Evolutionary conservation across 2,329 filamentous ascomycete species (phyloP).

Genomic region (Hypoxylon sp.): DNA sequence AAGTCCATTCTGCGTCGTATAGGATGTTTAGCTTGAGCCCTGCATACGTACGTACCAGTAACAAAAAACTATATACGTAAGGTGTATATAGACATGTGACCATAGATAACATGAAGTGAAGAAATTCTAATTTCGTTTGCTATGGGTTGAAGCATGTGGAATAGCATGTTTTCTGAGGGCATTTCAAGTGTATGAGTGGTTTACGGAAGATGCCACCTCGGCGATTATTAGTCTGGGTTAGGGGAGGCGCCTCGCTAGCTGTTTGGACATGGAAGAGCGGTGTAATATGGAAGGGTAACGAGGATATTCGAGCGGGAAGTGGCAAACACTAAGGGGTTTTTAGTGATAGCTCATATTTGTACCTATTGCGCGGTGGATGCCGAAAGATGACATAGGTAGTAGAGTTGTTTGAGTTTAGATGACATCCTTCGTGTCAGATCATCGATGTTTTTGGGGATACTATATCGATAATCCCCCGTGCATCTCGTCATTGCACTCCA

Average conservation of each 20-base stretch:
- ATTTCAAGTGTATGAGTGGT: neutral
- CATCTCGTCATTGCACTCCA: neutral
- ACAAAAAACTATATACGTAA: too few species aligned
- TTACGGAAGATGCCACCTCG: conserved; percentile 11
- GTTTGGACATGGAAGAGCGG: conserved; percentile 12
- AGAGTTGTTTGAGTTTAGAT: conserved; percentile 17
- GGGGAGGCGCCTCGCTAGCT: conserved; percentile 6
- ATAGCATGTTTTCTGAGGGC: neutral
- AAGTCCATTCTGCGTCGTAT: conserved; percentile 3
- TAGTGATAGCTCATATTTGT: conserved; percentile 14
- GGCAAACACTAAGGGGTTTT: conserved; percentile 7
- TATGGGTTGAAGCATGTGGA: neutral
- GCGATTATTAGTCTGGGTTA: conserved; percentile 24
- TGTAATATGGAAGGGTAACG: conserved; percentile 8
- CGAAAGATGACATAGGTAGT: neutral
- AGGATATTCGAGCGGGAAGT: neutral
- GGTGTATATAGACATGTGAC: conserved; percentile 20
- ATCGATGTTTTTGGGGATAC: neutral
- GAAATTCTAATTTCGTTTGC: neutral
- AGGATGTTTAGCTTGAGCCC: conserved; percentile 10
- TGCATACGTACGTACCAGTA: neutral
- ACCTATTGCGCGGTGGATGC: neutral
- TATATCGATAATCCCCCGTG: neutral
- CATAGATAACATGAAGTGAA: neutral
- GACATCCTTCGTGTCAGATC: conserved; percentile 7